A percentile compares a stretch with the other conserved stretches of the same genome.
These are phyloP conservation scores for Pythium sp. DNA, from an alignment of 352 stramenopile genomes.

Conservation along the genomic window DNA sequence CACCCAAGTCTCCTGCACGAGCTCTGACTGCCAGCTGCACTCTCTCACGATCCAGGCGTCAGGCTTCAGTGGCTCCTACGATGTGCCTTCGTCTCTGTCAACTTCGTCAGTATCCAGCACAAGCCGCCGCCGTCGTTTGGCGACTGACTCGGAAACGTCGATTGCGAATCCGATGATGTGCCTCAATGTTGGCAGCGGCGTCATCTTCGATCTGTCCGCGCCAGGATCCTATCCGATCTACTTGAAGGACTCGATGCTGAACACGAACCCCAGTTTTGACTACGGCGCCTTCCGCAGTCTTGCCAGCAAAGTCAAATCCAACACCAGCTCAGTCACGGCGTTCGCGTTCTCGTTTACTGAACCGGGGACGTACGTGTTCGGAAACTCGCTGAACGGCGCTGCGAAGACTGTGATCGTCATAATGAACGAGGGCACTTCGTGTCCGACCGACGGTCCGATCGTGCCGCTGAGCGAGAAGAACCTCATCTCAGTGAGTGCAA, in stretches of 20 bases:
- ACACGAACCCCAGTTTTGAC: constrained; percentile 92
- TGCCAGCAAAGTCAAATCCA: constrained; percentile 55
- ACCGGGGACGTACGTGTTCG: constrained; percentile 88
- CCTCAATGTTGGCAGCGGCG: constrained; percentile 64
- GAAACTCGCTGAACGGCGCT: constrained; percentile 65
- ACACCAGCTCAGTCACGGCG: constrained; percentile 49
- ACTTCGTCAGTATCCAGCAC: constrained; percentile 7
- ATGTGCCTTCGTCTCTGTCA: constrained; percentile 31
- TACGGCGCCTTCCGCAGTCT: constrained; percentile 85
- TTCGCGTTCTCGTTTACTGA: constrained; percentile 90
- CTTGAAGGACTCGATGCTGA: constrained; percentile 93
- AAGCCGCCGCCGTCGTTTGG: constrained; percentile 15
- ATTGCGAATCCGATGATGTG: constrained; percentile 90
- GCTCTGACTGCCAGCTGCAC: constrained; percentile 50
- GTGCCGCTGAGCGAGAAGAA: constrained; percentile 85
- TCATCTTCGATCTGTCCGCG: constrained; percentile 89
- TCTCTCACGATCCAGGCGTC: constrained; percentile 40
- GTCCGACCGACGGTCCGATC: constrained; percentile 78
- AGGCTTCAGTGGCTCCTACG: constrained; percentile 68
- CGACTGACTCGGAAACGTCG: constrained; percentile 2
- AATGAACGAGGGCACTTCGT: constrained; percentile 70
- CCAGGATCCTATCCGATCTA: constrained; percentile 88
- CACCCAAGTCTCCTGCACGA: constrained; percentile 47
- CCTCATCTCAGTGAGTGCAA: constrained; percentile 80
- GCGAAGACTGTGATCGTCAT: constrained; percentile 82